Percentiles rank a stretch among this genome's conserved stretches.
phyloP scores from a whole-genome alignment of 2,329 filamentous ascomycete genomes.

The Alternaria brassicae region DNA sequence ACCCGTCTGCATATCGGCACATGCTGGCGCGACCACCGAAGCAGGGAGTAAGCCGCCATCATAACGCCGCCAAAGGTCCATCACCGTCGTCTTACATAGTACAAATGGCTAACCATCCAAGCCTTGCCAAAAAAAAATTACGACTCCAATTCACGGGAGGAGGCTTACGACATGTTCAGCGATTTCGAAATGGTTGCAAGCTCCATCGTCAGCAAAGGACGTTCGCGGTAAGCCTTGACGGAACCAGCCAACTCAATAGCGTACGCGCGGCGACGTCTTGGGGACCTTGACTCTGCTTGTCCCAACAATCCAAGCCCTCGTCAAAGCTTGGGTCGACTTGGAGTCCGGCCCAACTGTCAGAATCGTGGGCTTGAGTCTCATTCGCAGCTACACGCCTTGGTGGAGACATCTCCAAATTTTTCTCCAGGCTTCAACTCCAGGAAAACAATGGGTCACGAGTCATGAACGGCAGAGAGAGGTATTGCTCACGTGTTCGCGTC shows the following conservation, averaged over 20 bases:
- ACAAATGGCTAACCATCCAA: background rate
- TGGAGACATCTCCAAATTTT: slow-evolving; percentile 14
- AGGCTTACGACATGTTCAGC: background rate
- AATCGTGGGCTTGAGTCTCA: background rate
- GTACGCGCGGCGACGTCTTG: slow-evolving; percentile 14
- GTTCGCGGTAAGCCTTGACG: slow-evolving; percentile 2
- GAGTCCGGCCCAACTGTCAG: slow-evolving; percentile 2
- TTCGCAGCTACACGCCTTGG: slow-evolving; percentile 2
- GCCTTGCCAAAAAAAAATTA: background rate
- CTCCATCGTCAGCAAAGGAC: background rate
- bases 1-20: slow-evolving; percentile 7
- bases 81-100: background rate
- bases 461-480: background rate
- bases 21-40: slow-evolving; percentile 4
- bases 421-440: slow-evolving; percentile 10
- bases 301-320: slow-evolving; percentile 13
- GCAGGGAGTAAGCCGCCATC: slow-evolving; percentile 3
- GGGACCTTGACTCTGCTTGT: slow-evolving; percentile 14
- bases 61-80: background rate
- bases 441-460: background rate
- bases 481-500: slow-evolving; percentile 5
- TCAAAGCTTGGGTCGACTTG: slow-evolving; percentile 7
- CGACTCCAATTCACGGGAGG: background rate
- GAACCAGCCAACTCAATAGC: slow-evolving; percentile 8
- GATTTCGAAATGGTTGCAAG: background rate